Percentiles rank a stretch among this genome's conserved stretches.
phyloP scores from a whole-genome alignment of 2,329 filamentous ascomycete genomes.

The Sclerotinia subarctica region DNA sequence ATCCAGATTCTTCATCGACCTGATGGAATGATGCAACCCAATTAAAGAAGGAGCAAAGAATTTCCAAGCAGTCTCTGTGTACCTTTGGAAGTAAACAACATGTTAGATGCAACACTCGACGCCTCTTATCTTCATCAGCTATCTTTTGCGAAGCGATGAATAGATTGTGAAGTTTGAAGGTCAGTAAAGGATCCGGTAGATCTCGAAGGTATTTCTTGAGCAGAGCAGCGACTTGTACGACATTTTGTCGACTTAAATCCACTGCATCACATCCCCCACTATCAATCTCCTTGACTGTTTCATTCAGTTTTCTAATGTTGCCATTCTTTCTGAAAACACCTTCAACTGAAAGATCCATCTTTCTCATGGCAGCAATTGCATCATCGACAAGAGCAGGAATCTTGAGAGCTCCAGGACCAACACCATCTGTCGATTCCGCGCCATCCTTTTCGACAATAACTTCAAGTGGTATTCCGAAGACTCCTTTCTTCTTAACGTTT shows the following conservation, averaged over 20 bases:
- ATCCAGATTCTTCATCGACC: constrained; percentile 92
- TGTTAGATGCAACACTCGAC: constrained; percentile 81
- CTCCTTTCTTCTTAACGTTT: constrained; percentile 81
- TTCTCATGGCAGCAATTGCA: constrained; percentile 88
- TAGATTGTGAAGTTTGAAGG: constrained; percentile 87
- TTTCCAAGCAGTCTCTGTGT: constrained; percentile 90
- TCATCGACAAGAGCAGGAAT: constrained; percentile 96
- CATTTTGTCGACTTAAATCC: constrained; percentile 82
- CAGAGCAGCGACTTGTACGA: constrained; percentile 89
- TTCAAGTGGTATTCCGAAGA: constrained; percentile 88
- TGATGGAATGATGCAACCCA: constrained; percentile 98
- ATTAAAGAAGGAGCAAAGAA: constrained; percentile 92
- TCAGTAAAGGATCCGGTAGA: constrained; percentile 90
- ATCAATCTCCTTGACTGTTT: constrained; percentile 83
- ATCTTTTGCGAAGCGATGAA: constrained; percentile 92
- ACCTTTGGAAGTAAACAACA: constrained; percentile 91
- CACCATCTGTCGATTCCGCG: constrained; percentile 95
- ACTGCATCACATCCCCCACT: constrained; percentile 79
- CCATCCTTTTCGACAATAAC: constrained; percentile 88
- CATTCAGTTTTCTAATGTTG: constrained; percentile 91
- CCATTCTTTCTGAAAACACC: constrained; percentile 99
- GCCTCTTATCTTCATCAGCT: constrained; percentile 72
- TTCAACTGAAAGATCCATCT: constrained; percentile 98
- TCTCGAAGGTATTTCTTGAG: constrained; percentile 94
- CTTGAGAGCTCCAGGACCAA: constrained; percentile 84